Percentiles rank a stretch among this genome's conserved stretches.
phyloP scores from a whole-genome alignment of 1,139 yeast species.

The Schwanniomyces etchellsii region DNA sequence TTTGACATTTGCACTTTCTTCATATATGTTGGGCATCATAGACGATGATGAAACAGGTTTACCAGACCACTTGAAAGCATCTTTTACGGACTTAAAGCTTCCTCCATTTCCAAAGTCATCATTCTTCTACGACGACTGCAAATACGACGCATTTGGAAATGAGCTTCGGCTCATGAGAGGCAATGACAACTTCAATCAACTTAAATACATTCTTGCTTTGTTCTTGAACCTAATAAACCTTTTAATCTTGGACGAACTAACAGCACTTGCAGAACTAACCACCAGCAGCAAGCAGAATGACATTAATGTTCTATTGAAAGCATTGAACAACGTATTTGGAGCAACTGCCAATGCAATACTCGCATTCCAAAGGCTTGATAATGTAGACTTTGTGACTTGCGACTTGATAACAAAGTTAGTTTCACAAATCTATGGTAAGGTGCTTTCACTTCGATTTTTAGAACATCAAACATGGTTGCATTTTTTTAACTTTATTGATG shows the following conservation, averaged over 20 bases:
- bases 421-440: no score
- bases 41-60: slow-evolving; percentile 8
- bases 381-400: no score
- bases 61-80: slow-evolving; percentile 12
- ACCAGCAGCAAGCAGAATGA: slow-evolving; percentile 5
- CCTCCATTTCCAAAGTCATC: slow-evolving; percentile 27
- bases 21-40: slow-evolving; percentile 10
- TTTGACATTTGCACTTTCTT: slow-evolving; percentile 15
- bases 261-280: slow-evolving; percentile 10
- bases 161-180: slow-evolving; percentile 5
- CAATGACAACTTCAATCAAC: slow-evolving; percentile 4
- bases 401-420: no score
- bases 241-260: slow-evolving; percentile 14
- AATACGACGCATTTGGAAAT: slow-evolving; percentile 6
- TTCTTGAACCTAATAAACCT: slow-evolving; percentile 8
- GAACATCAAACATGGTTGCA: no score
- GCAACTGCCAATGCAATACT: no score
- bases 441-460: no score
- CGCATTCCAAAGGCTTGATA: no score
- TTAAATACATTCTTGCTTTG: slow-evolving; percentile 7
- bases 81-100: slow-evolving; percentile 13
- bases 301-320: no score
- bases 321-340: no score
- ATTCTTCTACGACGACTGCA: slow-evolving; percentile 10
- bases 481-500: no score